Evolutionary conservation across 2,329 filamentous ascomycete genomes (phyloP), one percentile per base, ranked within the genome.

Genomic region (Dryadomyces quercivorus): DNA sequence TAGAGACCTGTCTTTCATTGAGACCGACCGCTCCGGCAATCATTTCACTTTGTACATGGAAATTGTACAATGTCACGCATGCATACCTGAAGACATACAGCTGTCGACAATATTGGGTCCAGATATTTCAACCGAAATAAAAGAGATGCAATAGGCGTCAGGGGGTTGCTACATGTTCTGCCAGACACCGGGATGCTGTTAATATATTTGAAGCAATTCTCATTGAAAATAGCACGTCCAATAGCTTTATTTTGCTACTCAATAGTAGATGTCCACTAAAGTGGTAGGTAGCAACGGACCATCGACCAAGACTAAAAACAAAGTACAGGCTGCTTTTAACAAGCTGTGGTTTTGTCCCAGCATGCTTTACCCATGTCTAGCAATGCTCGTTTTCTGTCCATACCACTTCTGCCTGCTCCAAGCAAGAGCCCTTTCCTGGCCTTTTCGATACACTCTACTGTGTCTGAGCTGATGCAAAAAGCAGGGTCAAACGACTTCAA

Each of bases 401-500:
- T 8, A 2, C 58, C 54, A 13, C 16, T 21, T 1, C 49, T 46
- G 16, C 51, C 50, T 7, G 50, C 48, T 1, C 48, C 53, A 3
- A 45, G 43, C 40, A 72, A 16, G 56, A 75, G 57, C 0, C 66
- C 69, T 2, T 64, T 64, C 46, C 77, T 70, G 2, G 75, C 78
- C 48, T 60, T 65, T 44, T 72, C 69, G 40, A 85, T 71, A 55
- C 74, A 76, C 34, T 67, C 63, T 12, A 74, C 74, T 0, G 78
- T 75, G 12, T 82, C 76, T 26, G 75, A 70, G 59, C 86, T 90
- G 43, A 92, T 80, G 63, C 89, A 95, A 51, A 96, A 71, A 1
- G 79, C 79, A 0, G 85, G 77, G 66, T 97, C 89, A 50, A 95
- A 76, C 20, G 72, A 69, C 58, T 84, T 85, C 42, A 97, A 66